phyloP scores from a whole-genome alignment of 305 asterid species.

The Fraxinus sp. region DNA sequence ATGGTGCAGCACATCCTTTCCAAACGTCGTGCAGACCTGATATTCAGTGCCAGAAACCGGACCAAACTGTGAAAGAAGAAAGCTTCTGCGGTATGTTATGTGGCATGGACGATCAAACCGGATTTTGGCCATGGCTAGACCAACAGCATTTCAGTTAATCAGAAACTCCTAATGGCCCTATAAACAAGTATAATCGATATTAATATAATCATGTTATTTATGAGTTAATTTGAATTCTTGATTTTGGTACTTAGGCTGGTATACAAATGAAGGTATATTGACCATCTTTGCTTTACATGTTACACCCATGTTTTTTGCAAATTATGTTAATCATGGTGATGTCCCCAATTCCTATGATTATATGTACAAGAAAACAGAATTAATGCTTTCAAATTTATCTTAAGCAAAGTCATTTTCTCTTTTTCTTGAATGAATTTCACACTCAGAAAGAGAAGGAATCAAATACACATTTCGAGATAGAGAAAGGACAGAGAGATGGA shows the following conservation, averaged over 20 bases:
- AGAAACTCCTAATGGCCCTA: background rate
- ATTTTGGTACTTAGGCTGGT: constrained; percentile 24
- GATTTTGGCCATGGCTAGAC: constrained; percentile 76
- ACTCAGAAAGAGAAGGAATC: constrained; percentile 13
- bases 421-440: background rate
- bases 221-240: constrained; percentile 14
- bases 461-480: constrained; percentile 37
- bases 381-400: background rate
- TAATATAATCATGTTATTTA: background rate
- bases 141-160: constrained; percentile 50
- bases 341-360: background rate
- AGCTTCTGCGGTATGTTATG: constrained; percentile 58
- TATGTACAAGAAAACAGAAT: background rate
- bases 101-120: constrained; percentile 55
- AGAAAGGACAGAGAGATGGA: constrained; percentile 36
- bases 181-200: background rate
- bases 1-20: constrained; percentile 27
- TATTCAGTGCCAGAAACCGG: constrained; percentile 28
- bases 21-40: constrained; percentile 32
- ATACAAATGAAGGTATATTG: constrained; percentile 31
- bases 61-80: constrained; percentile 43
- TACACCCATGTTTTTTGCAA: background rate
- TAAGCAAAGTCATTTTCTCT: background rate
- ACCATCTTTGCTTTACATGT: background rate
- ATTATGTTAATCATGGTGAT: background rate